These are phyloP conservation scores for Stramenopiles sp. DNA, from an alignment of 352 stramenopile genomes.

Conservation along the genomic window DNA sequence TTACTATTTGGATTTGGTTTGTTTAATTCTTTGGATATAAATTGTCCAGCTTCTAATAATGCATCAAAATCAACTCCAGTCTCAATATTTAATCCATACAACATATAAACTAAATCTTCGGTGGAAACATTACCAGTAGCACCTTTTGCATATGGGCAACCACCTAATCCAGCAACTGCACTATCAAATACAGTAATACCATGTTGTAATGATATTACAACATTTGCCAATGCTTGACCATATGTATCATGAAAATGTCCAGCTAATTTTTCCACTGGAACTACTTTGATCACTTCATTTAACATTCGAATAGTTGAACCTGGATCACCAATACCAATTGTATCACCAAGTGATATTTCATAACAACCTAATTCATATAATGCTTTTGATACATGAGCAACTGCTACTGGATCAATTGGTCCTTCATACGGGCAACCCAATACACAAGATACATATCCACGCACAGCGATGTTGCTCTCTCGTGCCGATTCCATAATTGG, in stretches of 20 bases:
- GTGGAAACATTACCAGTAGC: conserved; percentile 87
- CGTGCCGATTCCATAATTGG: conserved; percentile 56
- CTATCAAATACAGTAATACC: conserved; percentile 76
- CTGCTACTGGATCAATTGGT: conserved; percentile 43
- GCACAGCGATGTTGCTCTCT: conserved; percentile 15
- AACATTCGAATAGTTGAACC: conserved; percentile 26
- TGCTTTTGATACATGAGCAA: conserved; percentile 48
- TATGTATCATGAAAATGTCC: conserved; percentile 95
- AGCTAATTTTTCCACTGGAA: conserved; percentile 59
- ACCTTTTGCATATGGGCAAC: conserved; percentile 83
- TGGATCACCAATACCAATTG: conserved; percentile 70
- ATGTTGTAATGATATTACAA: conserved; percentile 62
- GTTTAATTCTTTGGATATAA: conserved; percentile 56
- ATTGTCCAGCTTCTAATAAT: conserved; percentile 61
- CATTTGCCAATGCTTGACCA: conserved; percentile 82
- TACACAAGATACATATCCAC: conserved; percentile 88
- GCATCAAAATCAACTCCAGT: conserved; percentile 77
- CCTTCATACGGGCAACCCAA: conserved; percentile 86
- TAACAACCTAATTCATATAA: conserved; percentile 82
- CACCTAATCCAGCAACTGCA: conserved; percentile 78
- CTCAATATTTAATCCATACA: conserved; percentile 74
- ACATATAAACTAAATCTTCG: conserved; percentile 92
- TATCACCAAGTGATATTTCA: conserved; percentile 78
- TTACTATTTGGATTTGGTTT: conserved; percentile 22
- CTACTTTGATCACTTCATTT: conserved; percentile 11